A percentile compares a stretch with the other conserved stretches of the same genome.
Conservation (phyloP, 2,329 filamentous ascomycete species). For the Ramularia endophylla region DNA sequence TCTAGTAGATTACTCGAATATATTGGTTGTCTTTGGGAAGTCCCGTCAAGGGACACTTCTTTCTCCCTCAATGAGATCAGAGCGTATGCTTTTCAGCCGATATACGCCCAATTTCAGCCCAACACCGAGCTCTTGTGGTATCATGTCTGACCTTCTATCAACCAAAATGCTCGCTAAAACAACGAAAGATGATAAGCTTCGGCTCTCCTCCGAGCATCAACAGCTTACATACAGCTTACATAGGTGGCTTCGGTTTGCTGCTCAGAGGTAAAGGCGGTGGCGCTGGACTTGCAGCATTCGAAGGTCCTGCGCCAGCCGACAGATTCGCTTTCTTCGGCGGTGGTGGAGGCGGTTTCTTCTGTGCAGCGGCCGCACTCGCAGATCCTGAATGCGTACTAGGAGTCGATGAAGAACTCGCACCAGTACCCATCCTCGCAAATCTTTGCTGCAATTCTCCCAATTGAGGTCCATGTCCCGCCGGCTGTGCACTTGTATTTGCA, state of each 20-base stretch:
- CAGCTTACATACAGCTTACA: too few species aligned
- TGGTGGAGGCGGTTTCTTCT: constrained; percentile 51
- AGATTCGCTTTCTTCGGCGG: constrained; percentile 53
- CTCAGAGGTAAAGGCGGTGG: constrained; percentile 53
- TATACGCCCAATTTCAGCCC: too few species aligned
- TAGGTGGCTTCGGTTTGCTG: constrained; percentile 48
- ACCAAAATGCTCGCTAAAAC: too few species aligned
- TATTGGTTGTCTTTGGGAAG: too few species aligned
- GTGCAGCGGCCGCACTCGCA: constrained; percentile 28
- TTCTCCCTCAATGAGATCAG: too few species aligned
- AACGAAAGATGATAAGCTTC: too few species aligned
- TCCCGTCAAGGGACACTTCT: too few species aligned
- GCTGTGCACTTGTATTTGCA: constrained; percentile 22
- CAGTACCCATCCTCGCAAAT: constrained; percentile 50
- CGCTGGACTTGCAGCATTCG: constrained; percentile 23
- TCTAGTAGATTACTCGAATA: too few species aligned
- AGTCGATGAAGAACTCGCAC: constrained; percentile 12
- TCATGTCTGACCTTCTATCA: too few species aligned
- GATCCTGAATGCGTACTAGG: constrained; percentile 24
- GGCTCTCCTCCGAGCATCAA: too few species aligned
- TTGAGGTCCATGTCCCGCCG: constrained; percentile 34
- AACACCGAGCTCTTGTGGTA: too few species aligned
- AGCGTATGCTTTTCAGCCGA: too few species aligned
- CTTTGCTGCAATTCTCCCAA: constrained; percentile 63
- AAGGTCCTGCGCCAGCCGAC: constrained; percentile 22